Percentiles rank a stretch among this genome's conserved stretches.
phyloP scores from a whole-genome alignment of 2,329 filamentous ascomycete genomes.

The Pseudohalonectria lignicola region DNA sequence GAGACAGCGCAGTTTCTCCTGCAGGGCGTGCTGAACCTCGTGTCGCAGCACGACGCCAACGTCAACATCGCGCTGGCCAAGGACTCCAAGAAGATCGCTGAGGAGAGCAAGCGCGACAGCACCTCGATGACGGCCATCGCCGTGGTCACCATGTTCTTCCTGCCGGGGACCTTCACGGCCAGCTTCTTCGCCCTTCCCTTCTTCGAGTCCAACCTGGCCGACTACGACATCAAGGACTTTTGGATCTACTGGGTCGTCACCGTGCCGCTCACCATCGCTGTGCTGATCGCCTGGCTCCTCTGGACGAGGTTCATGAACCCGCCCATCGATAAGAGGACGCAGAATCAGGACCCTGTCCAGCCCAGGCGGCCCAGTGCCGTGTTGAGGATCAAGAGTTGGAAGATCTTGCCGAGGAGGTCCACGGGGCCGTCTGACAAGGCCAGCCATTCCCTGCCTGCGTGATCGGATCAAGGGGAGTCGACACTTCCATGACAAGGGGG shows the following conservation, averaged over 20 bases:
- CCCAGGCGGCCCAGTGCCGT: neutral
- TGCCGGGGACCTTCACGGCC: constrained; percentile 3
- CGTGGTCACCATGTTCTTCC: constrained; percentile 4
- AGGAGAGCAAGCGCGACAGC: constrained; percentile 10
- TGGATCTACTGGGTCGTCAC: neutral
- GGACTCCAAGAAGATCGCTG: constrained; percentile 6
- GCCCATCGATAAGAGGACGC: neutral
- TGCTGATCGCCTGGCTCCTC: neutral
- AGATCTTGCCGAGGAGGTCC: neutral
- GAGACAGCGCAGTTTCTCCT: constrained; percentile 3
- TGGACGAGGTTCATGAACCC: neutral
- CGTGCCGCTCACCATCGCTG: neutral
- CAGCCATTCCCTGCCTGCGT: too few relatives aligned
- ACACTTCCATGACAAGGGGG: too few relatives aligned
- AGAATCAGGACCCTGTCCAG: neutral
- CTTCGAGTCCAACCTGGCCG: too few relatives aligned
- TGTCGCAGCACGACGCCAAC: constrained; percentile 2
- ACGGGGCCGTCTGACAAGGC: too few relatives aligned
- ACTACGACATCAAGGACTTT: neutral
- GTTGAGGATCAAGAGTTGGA: neutral
- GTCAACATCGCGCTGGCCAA: constrained; percentile 3
- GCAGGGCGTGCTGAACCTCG: constrained; percentile 4
- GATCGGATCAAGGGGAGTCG: too few relatives aligned
- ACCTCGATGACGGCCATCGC: constrained; percentile 5
- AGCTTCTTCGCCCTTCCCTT: neutral